Base-by-base conservation (phyloP, 2,329 filamentous ascomycete species). In the Orbilia blumenaviensis region DNA sequence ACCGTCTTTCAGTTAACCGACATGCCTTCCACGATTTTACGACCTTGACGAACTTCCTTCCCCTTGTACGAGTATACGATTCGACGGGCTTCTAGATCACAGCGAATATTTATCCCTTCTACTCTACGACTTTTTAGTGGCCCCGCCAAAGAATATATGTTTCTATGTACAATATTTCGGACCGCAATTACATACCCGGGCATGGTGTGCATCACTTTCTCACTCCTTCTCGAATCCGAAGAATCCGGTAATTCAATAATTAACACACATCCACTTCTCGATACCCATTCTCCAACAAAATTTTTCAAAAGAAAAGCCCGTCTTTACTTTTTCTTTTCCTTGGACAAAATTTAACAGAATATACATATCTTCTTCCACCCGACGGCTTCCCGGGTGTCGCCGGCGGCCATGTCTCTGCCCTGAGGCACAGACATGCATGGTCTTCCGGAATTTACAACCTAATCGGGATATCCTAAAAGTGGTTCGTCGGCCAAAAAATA, bases 131-230 rank as follows among this genome's bases (percentile, higher is more conserved):
- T 18, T 44, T 38, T 34, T 21, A 48, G 58, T 42, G 48, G 58
- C 54, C 60, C 38, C 32, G 9, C 34, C 44, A 67, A 29, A 36
- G 56, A 66, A 69, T 36, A 64, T 76, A 38, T 56, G n/a, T 52
- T 76, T 76, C 72, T 66, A 44, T 76, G 72, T 76, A 76, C 56
- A 60, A 69, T 76, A 76, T 76, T 76, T 60, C 32, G 64, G 72
- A 69, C 54, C 36, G 48, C 64, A 36, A 12, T 44, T 66, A 76
- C 58, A 76, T 76, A 64, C 72, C 72, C 58, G 64, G 72, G 64
- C 58, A 41, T 64, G 58, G 64, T 66, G 72, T 60, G 72, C 64
- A 60, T 44, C 48, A 34, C 52, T 60, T 60, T 60, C 16, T 50
- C 46, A 36, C 50, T 27, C 41, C 44, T 32, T 38, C 16, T 21